These are phyloP conservation scores for Alternaria metachromatica DNA, from an alignment of 2,329 filamentous ascomycete genomes.

Conservation along the genomic window DNA sequence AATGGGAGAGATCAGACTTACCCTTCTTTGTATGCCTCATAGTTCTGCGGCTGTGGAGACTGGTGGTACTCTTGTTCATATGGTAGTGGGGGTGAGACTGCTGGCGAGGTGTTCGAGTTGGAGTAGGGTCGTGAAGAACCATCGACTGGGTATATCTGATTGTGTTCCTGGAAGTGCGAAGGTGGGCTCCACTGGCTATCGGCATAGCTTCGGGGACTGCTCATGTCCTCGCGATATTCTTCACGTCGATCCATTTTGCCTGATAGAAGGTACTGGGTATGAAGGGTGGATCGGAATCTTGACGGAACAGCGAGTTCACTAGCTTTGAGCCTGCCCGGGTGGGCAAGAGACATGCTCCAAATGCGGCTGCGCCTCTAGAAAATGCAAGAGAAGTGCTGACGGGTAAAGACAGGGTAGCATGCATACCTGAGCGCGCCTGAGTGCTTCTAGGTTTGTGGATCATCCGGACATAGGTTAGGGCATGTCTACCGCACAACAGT, in stretches of 20 bases:
- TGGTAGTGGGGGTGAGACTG: constrained; percentile 21
- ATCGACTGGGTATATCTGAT: constrained; percentile 21
- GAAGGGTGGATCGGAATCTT: constrained; percentile 13
- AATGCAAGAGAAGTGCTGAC: constrained; percentile 3
- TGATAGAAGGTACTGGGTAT: constrained; percentile 3
- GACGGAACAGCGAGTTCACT: neutral
- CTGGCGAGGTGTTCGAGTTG: constrained; percentile 21
- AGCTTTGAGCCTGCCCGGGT: constrained; percentile 3
- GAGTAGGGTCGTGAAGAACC: constrained; percentile 9
- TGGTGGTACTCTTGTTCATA: constrained; percentile 22
- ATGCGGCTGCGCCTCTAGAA: constrained; percentile 18
- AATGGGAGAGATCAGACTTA: constrained; percentile 4
- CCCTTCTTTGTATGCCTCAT: constrained; percentile 21
- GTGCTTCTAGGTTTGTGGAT: constrained; percentile 11
- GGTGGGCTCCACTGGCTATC: constrained; percentile 30
- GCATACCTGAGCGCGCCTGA: constrained; percentile 11
- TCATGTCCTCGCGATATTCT: constrained; percentile 20
- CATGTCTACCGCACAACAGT: constrained; percentile 19
- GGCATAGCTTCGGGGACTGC: constrained; percentile 15
- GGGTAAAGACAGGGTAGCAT: constrained; percentile 18
- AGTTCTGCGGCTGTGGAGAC: constrained; percentile 7
- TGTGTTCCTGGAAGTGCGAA: constrained; percentile 28
- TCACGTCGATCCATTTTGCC: constrained; percentile 24
- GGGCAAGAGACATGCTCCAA: constrained; percentile 8
- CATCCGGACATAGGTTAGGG: constrained; percentile 7